phyloP scores from a whole-genome alignment of 306 rosid species.

The Quercus variabilis region DNA sequence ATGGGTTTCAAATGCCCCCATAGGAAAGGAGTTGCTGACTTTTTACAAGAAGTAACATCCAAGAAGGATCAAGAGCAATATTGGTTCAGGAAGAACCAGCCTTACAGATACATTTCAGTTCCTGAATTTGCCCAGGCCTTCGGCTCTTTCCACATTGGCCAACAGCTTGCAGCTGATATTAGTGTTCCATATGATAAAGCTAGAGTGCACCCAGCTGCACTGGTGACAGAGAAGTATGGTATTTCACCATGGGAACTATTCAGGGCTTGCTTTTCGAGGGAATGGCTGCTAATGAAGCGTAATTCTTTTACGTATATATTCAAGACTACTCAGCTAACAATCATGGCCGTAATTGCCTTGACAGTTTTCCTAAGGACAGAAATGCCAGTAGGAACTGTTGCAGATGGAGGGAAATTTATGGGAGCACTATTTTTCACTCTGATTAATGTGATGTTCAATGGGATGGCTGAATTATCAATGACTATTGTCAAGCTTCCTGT shows the following conservation, averaged over 20 bases:
- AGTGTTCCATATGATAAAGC: conserved; percentile 53
- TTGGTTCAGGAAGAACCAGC: conserved; percentile 51
- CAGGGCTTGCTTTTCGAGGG: conserved; percentile 82
- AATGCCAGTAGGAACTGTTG: conserved; percentile 53
- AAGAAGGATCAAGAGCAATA: conserved; percentile 83
- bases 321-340: conserved; percentile 55
- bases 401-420: conserved; percentile 49
- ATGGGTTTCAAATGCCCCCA: conserved; percentile 65
- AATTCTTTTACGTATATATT: conserved; percentile 51
- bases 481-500: conserved; percentile 65
- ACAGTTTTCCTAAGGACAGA: conserved; percentile 65
- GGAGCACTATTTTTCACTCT: conserved; percentile 76
- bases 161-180: conserved; percentile 41
- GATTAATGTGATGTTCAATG: conserved; percentile 73
- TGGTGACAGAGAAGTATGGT: conserved; percentile 62
- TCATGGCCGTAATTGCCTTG: conserved; percentile 49
- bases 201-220: conserved; percentile 57
- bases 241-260: conserved; percentile 59
- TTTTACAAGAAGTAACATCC: conserved; percentile 85
- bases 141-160: conserved; percentile 48
- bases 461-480: conserved; percentile 65
- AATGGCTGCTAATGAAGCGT: conserved; percentile 68
- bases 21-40: conserved; percentile 86
- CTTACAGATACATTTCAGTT: conserved; percentile 57
- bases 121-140: conserved; percentile 51